Conservation (phyloP, 129 eudicot species). For the Flaveria sonorensis region DNA sequence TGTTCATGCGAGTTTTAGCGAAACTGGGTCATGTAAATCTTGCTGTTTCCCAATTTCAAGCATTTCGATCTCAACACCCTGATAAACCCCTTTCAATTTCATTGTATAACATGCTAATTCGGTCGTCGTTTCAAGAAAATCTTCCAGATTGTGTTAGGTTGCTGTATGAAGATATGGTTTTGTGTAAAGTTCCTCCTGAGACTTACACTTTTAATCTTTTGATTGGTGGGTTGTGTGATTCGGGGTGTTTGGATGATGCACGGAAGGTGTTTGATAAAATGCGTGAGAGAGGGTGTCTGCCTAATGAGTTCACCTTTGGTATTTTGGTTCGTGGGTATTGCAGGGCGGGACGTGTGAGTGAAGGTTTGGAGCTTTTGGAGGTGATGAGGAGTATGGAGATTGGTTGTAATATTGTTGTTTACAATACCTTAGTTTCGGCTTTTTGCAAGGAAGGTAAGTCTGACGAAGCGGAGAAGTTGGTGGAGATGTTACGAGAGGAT, state of each 20-base stretch:
- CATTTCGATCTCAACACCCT: slow-evolving; percentile 51
- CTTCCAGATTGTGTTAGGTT: slow-evolving; percentile 39
- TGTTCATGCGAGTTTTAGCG: slow-evolving; percentile 44
- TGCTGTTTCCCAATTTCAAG: slow-evolving; percentile 67
- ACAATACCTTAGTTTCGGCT: slow-evolving; percentile 69
- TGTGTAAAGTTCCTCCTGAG: slow-evolving; percentile 55
- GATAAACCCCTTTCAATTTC: slow-evolving; percentile 41
- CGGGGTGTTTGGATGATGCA: slow-evolving; percentile 78
- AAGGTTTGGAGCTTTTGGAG: slow-evolving; percentile 67
- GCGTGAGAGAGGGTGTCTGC: slow-evolving; percentile 75
- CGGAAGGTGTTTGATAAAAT: slow-evolving; percentile 81
- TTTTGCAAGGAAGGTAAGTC: slow-evolving; percentile 74
- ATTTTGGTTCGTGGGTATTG: slow-evolving; percentile 87
- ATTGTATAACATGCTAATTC: slow-evolving; percentile 64
- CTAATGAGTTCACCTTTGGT: slow-evolving; percentile 82
- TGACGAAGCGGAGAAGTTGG: slow-evolving; percentile 79
- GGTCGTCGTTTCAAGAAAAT: slow-evolving; percentile 36
- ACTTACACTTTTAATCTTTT: slow-evolving; percentile 77
- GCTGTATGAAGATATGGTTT: slow-evolving; percentile 69
- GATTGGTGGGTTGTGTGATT: slow-evolving; percentile 67
- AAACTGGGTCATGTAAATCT: slow-evolving; percentile 45
- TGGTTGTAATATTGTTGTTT: slow-evolving; percentile 57
- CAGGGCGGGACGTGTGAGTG: slow-evolving; percentile 39
- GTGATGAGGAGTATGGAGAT: slow-evolving; percentile 54
- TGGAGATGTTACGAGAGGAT: slow-evolving; percentile 73